A percentile compares a stretch with the other conserved stretches of the same genome.
Evolutionary conservation across 2,329 filamentous ascomycete species (phyloP).

Genomic region (Xylaria sp.): DNA sequence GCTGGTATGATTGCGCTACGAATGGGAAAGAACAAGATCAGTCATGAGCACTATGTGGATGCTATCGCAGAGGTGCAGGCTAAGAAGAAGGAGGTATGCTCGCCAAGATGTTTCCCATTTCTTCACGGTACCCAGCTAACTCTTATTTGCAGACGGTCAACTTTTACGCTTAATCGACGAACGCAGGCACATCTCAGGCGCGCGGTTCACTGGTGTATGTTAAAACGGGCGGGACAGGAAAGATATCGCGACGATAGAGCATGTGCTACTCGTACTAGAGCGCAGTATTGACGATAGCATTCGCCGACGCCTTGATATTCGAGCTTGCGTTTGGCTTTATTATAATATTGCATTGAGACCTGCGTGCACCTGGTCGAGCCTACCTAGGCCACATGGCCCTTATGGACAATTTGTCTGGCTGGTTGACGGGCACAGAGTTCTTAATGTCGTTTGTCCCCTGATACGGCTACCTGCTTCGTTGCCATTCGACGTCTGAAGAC

Average conservation of each 20-base stretch:
- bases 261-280: conserved; percentile 26
- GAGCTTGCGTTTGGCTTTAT: background rate
- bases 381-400: background rate
- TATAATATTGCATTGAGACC: background rate
- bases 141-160: conserved; percentile 46
- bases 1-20: conserved; percentile 98
- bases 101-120: background rate
- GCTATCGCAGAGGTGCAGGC: conserved; percentile 93
- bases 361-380: background rate
- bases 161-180: conserved; percentile 36
- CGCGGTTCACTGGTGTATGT: conserved; percentile 4
- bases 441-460: background rate
- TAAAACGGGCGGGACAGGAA: conserved; percentile 15
- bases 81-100: conserved; percentile 82
- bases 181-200: background rate
- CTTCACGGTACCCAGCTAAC: conserved; percentile 23
- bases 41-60: conserved; percentile 97
- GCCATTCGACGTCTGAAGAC: background rate
- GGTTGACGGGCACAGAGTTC: background rate
- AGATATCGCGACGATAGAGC: conserved; percentile 23
- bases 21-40: conserved; percentile 92
- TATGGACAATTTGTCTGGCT: background rate
- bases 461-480: background rate
- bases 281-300: conserved; percentile 9
- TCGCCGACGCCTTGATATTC: background rate